Conservation (phyloP, 768 basidiomycete species). For the Mycena sanguinolenta region DNA sequence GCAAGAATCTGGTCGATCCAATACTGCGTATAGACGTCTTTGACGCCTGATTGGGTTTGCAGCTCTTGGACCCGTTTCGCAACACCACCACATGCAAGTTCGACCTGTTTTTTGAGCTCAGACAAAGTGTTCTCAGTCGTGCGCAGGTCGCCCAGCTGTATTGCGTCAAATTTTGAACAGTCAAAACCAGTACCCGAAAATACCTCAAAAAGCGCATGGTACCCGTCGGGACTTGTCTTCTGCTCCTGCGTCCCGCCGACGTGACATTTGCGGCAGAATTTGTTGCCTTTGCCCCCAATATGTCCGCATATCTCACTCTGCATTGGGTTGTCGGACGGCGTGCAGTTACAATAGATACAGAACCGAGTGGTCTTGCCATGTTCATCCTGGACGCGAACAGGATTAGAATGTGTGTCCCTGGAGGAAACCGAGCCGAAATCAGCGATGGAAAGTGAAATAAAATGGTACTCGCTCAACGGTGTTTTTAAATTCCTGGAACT, state of each 20-base stretch:
- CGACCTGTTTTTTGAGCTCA: slow-evolving; percentile 10
- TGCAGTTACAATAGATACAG: too few relatives aligned
- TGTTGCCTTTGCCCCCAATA: too few relatives aligned
- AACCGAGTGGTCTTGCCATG: slow-evolving; percentile 13
- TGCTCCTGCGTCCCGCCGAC: slow-evolving; percentile 2
- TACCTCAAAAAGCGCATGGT: slow-evolving; percentile 13
- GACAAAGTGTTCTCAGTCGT: slow-evolving; percentile 6
- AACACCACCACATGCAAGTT: slow-evolving; percentile 7
- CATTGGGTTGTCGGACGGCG: too few relatives aligned
- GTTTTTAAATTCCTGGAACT: too few relatives aligned
- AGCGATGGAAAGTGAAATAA: too few relatives aligned
- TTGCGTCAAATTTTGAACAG: background rate
- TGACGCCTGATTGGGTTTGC: slow-evolving; percentile 38
- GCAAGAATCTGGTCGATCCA: too few relatives aligned
- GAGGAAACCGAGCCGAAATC: background rate
- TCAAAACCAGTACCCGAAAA: background rate
- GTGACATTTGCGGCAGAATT: slow-evolving; percentile 54
- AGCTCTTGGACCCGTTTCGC: slow-evolving; percentile 20
- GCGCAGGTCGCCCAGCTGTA: slow-evolving; percentile 3
- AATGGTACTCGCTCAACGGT: too few relatives aligned
- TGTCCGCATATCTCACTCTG: too few relatives aligned
- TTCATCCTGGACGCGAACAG: slow-evolving; percentile 11
- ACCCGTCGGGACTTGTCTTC: background rate
- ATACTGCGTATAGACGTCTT: too few relatives aligned
- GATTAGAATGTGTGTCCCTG: slow-evolving; percentile 6